phyloP scores from a whole-genome alignment of 805 yeast species.

The Komagataella populi region DNA sequence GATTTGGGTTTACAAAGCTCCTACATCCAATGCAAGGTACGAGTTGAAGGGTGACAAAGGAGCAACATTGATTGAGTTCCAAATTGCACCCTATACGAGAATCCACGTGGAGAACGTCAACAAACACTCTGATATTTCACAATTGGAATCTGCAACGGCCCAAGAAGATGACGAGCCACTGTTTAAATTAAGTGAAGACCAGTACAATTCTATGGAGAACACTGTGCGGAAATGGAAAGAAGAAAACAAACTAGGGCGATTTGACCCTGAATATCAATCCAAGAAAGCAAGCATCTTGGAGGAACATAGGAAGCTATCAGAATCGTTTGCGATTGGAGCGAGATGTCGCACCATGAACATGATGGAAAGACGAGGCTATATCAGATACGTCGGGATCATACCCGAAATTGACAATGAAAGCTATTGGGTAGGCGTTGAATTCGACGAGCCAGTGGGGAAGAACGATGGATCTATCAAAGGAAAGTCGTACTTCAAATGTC shows the following conservation, averaged over 20 bases:
- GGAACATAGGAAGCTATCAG: slow-evolving; percentile 18
- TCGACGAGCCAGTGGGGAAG: slow-evolving; percentile 80
- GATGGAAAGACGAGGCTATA: slow-evolving; percentile 52
- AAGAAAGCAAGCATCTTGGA: slow-evolving; percentile 12
- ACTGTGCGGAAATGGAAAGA: slow-evolving; percentile 73
- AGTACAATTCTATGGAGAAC: slow-evolving; percentile 43
- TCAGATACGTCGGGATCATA: slow-evolving; percentile 58
- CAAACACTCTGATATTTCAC: slow-evolving; percentile 31
- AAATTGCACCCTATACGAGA: slow-evolving; percentile 27
- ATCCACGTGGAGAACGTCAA: slow-evolving; percentile 47
- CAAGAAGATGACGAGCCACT: slow-evolving; percentile 19
- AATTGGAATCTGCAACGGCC: slow-evolving; percentile 12
- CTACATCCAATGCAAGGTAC: slow-evolving; percentile 21
- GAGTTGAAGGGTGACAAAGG: slow-evolving; percentile 8
- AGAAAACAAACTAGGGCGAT: slow-evolving; percentile 55
- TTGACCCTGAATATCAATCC: slow-evolving; percentile 34
- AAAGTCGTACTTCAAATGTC: slow-evolving; percentile 39
- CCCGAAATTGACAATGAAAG: slow-evolving; percentile 33
- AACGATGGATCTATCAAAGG: slow-evolving; percentile 71
- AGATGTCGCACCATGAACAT: slow-evolving; percentile 33
- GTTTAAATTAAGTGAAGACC: slow-evolving; percentile 39
- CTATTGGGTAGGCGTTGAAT: slow-evolving; percentile 74
- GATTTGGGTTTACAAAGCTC: slow-evolving; percentile 28
- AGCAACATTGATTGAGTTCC: slow-evolving; percentile 13
- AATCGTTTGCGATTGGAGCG: slow-evolving; percentile 27